Evolutionary conservation across 352 stramenopile genomes (phyloP).

Genomic region (Aphanomyces invadans): DNA sequence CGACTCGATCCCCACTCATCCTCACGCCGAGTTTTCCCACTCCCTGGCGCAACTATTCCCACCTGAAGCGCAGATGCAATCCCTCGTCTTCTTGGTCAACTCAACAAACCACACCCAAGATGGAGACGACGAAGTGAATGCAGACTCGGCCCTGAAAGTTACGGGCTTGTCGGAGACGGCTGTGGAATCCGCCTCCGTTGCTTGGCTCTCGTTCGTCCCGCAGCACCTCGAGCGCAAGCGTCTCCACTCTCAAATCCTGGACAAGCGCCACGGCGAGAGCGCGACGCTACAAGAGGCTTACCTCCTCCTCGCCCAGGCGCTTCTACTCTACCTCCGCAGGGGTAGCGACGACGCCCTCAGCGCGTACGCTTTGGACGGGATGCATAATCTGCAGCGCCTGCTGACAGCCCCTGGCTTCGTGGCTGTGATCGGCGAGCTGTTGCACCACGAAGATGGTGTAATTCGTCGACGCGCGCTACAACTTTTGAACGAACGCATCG

Average conservation of each 20-base stretch:
- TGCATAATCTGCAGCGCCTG: slow-evolving; percentile 70
- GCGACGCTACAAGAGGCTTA: slow-evolving; percentile 69
- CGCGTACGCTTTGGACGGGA: slow-evolving; percentile 58
- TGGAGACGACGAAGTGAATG: slow-evolving; percentile 46
- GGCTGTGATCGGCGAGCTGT: slow-evolving; percentile 70
- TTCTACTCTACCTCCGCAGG: slow-evolving; percentile 75
- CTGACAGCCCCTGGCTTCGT: slow-evolving; percentile 81
- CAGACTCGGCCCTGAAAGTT: slow-evolving; percentile 41
- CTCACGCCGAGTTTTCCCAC: slow-evolving; percentile 62
- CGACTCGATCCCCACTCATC: no score
- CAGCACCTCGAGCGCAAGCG: slow-evolving; percentile 53
- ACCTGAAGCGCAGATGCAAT: slow-evolving; percentile 47
- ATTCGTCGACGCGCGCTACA: slow-evolving; percentile 85
- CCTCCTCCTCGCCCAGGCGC: slow-evolving; percentile 63
- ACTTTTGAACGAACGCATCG: slow-evolving; percentile 79
- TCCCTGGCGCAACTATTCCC: slow-evolving; percentile 50
- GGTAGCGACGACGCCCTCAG: slow-evolving; percentile 36
- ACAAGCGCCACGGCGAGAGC: slow-evolving; percentile 30
- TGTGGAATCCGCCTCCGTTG: slow-evolving; percentile 38
- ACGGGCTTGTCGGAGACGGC: slow-evolving; percentile 37
- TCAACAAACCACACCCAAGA: slow-evolving; percentile 59
- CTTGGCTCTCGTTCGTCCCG: slow-evolving; percentile 60
- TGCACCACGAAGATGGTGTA: slow-evolving; percentile 80
- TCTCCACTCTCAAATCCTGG: slow-evolving; percentile 67
- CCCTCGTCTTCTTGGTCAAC: slow-evolving; percentile 49